These are phyloP conservation scores for Blastocystis sp. DNA, from an alignment of 352 stramenopile species.

Conservation along the genomic window DNA sequence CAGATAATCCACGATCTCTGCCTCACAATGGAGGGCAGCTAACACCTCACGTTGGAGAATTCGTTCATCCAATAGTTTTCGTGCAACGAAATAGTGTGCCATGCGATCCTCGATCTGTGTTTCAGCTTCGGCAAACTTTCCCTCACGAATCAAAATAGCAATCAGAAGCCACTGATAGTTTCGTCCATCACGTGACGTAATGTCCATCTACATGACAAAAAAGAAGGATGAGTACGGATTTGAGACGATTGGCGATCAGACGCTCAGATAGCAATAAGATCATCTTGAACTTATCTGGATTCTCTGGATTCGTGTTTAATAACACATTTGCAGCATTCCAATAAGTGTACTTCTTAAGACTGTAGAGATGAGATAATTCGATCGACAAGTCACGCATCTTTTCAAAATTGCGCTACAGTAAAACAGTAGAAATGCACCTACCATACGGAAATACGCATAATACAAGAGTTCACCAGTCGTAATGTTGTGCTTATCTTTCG, in stretches of 20 bases:
- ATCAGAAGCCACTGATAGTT: slow-evolving; percentile 34
- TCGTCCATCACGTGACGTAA: not conserved
- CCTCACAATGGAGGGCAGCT: not conserved
- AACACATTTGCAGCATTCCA: slow-evolving; percentile 42
- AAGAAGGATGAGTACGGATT: not conserved
- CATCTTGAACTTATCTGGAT: slow-evolving; percentile 25
- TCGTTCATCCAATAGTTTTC: slow-evolving; percentile 26
- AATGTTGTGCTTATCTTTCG: slow-evolving; percentile 40
- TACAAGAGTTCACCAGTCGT: slow-evolving; percentile 5
- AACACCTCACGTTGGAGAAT: not conserved
- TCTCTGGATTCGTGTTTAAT: not conserved
- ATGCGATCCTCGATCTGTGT: slow-evolving; percentile 15
- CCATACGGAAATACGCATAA: slow-evolving; percentile 20
- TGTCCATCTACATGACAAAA: not conserved
- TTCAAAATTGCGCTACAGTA: not conserved
- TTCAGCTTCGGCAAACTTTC: slow-evolving; percentile 25
- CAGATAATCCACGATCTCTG: not conserved
- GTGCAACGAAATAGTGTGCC: not conserved
- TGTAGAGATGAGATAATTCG: slow-evolving; percentile 21
- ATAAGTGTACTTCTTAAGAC: not conserved
- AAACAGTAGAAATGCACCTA: not conserved
- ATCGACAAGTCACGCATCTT: slow-evolving; percentile 36
- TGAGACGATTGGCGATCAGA: not conserved
- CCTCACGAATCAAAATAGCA: not conserved
- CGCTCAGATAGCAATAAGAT: not conserved